phyloP scores from a whole-genome alignment of 2,329 filamentous ascomycete genomes.

The Phialophora chinensis region DNA sequence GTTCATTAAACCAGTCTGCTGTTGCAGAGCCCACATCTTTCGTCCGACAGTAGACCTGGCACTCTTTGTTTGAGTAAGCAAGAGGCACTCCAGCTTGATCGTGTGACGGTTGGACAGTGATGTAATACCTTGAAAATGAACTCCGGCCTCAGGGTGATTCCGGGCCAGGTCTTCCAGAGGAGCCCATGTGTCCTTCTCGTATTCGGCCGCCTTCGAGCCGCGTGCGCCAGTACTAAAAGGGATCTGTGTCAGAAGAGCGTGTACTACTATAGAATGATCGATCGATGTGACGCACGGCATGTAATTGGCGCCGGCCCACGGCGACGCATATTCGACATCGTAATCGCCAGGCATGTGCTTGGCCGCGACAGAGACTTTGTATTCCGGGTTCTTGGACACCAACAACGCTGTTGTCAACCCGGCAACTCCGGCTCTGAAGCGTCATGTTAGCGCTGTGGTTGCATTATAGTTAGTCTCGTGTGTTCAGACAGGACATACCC shows the following conservation, averaged over 20 bases:
- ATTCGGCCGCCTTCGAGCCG: slow-evolving; percentile 47
- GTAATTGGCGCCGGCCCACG: slow-evolving; percentile 80
- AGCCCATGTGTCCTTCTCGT: slow-evolving; percentile 66
- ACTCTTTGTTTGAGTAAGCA: not conserved
- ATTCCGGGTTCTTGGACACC: slow-evolving; percentile 57
- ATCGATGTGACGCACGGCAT: slow-evolving; percentile 60
- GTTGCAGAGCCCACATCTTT: slow-evolving; percentile 63
- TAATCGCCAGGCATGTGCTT: slow-evolving; percentile 84
- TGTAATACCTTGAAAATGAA: slow-evolving; percentile 67
- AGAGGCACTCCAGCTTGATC: not conserved
- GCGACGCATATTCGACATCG: slow-evolving; percentile 80
- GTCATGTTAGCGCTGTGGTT: too few species aligned
- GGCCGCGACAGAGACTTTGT: slow-evolving; percentile 69
- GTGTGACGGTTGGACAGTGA: slow-evolving; percentile 41
- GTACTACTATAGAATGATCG: too few species aligned
- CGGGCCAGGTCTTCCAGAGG: slow-evolving; percentile 62
- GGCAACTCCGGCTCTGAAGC: slow-evolving; percentile 45
- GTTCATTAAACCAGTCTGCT: slow-evolving; percentile 67
- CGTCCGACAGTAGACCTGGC: not conserved
- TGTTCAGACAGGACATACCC: too few species aligned
- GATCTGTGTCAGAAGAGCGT: not conserved
- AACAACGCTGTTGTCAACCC: slow-evolving; percentile 65
- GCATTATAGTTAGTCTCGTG: too few species aligned
- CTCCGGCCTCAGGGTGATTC: slow-evolving; percentile 72
- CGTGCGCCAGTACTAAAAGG: slow-evolving; percentile 40